These are phyloP conservation scores for Penicillium canariense DNA, from an alignment of 495 filamentous ascomycete genomes.

Conservation along the genomic window DNA sequence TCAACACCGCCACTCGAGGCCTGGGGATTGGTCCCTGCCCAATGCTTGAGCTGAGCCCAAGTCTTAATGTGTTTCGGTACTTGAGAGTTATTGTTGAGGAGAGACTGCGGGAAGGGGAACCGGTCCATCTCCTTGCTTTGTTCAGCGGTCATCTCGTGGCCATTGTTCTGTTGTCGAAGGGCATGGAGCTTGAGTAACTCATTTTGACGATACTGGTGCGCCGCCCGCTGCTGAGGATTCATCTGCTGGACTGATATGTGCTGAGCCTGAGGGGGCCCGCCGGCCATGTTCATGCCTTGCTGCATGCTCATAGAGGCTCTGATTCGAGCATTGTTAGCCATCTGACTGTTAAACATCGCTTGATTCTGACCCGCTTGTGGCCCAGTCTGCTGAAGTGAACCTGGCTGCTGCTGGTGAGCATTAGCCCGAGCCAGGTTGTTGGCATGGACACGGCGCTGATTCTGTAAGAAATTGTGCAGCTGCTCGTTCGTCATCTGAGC, in stretches of 20 bases:
- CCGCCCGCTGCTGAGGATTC: conserved; percentile 34
- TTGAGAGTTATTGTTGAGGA: conserved; percentile 36
- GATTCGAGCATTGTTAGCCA: conserved; percentile 37
- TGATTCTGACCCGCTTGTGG: conserved; percentile 39
- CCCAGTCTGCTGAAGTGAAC: conserved; percentile 31
- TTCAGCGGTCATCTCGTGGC: conserved; percentile 42
- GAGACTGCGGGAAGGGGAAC: conserved; percentile 36
- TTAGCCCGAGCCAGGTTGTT: conserved; percentile 31
- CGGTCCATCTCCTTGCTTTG: conserved; percentile 50
- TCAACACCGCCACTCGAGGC: conserved; percentile 37
- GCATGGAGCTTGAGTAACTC: conserved; percentile 37
- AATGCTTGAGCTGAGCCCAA: conserved; percentile 72
- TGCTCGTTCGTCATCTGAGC: conserved; percentile 36
- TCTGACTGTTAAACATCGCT: conserved; percentile 37
- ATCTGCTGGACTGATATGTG: conserved; percentile 38
- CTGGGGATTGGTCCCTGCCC: conserved; percentile 51
- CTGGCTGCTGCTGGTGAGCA: conserved; percentile 22
- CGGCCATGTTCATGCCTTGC: conserved; percentile 30
- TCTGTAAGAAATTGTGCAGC: conserved; percentile 33
- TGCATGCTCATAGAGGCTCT: conserved; percentile 33
- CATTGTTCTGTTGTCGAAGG: conserved; percentile 41
- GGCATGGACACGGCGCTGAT: conserved; percentile 32
- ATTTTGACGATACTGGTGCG: conserved; percentile 36
- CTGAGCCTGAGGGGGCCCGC: conserved; percentile 30
- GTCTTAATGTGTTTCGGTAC: conserved; percentile 62